These are phyloP conservation scores for Lentinula raphanica DNA, from an alignment of 768 basidiomycete species.

Conservation along the genomic window DNA sequence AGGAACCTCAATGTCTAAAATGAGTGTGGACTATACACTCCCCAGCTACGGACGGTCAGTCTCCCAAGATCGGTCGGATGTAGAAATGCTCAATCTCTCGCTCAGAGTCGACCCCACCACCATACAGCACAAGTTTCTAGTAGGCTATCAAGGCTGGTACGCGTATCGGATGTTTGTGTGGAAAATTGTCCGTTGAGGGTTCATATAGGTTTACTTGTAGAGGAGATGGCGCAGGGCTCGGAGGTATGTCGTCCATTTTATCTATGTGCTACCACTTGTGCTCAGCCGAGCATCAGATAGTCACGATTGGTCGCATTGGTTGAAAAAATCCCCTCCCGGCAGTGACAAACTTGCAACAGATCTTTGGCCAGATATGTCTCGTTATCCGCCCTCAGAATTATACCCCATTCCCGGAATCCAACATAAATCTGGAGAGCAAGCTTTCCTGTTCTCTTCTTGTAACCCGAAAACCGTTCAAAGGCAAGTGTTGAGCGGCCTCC, in stretches of 20 bases:
- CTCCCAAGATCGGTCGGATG: background rate
- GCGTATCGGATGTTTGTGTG: slow-evolving; percentile 10
- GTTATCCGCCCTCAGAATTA: slow-evolving; percentile 65
- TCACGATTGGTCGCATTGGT: slow-evolving; percentile 88
- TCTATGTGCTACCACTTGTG: background rate
- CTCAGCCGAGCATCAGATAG: slow-evolving; percentile 37
- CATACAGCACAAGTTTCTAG: slow-evolving; percentile 78
- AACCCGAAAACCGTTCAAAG: slow-evolving; percentile 68
- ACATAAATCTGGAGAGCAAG: slow-evolving; percentile 49
- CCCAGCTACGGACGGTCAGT: background rate
- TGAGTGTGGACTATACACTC: background rate
- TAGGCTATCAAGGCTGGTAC: slow-evolving; percentile 86
- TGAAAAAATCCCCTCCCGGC: slow-evolving; percentile 45
- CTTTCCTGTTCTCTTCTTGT: slow-evolving; percentile 73
- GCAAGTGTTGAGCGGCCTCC: slow-evolving; percentile 20
- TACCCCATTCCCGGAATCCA: slow-evolving; percentile 65
- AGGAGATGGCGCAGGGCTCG: slow-evolving; percentile 61
- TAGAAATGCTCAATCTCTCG: background rate
- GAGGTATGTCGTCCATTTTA: slow-evolving; percentile 22
- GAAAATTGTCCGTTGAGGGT: background rate
- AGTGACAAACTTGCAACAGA: slow-evolving; percentile 73
- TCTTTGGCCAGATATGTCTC: slow-evolving; percentile 75
- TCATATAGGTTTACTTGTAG: slow-evolving; percentile 60
- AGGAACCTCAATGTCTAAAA: background rate
- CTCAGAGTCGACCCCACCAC: slow-evolving; percentile 62